Percentiles rank a stretch among this genome's conserved stretches.
phyloP scores from a whole-genome alignment of 768 basidiomycete species.

The Leucogyrophana mollusca region DNA sequence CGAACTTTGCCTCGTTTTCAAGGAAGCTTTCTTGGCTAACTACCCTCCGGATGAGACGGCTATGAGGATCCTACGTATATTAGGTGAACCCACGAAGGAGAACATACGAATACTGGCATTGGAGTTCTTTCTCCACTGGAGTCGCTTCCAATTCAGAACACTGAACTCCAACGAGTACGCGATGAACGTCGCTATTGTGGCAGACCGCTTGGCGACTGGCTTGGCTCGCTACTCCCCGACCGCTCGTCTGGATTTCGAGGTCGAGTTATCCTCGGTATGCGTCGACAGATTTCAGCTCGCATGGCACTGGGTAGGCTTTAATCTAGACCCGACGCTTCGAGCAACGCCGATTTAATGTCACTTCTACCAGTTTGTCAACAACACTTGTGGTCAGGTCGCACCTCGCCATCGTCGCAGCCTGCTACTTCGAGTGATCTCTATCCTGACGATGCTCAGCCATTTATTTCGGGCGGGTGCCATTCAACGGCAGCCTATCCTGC shows the following conservation, averaged over 20 bases:
- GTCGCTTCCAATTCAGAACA: constrained; percentile 10
- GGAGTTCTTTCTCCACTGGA: constrained; percentile 13
- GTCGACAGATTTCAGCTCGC: constrained; percentile 11
- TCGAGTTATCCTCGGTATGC: constrained; percentile 10
- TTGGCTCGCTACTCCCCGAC: constrained; percentile 8
- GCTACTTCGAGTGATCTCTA: constrained; percentile 13
- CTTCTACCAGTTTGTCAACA: constrained; percentile 9
- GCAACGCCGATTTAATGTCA: constrained; percentile 2
- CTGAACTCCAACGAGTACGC: constrained; percentile 8
- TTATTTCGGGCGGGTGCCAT: constrained; percentile 14
- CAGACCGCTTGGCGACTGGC: constrained; percentile 5
- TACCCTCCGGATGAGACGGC: constrained; percentile 9
- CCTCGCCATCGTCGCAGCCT: constrained; percentile 7
- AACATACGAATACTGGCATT: constrained; percentile 12
- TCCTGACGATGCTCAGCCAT: constrained; percentile 12
- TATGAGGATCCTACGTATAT: constrained; percentile 8
- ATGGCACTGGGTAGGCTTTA: constrained; percentile 15
- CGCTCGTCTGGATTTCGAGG: constrained; percentile 9
- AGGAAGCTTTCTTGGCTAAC: constrained; percentile 5
- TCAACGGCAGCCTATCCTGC: constrained; percentile 4
- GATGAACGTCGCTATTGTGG: constrained; percentile 5
- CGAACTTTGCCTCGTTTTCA: constrained; percentile 13
- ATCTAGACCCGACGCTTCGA: background rate
- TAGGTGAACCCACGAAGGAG: constrained; percentile 9
- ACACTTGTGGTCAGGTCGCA: background rate